These are phyloP conservation scores for Osmanthus fragrans DNA, from an alignment of 257 asterid genomes.

Conservation along the genomic window DNA sequence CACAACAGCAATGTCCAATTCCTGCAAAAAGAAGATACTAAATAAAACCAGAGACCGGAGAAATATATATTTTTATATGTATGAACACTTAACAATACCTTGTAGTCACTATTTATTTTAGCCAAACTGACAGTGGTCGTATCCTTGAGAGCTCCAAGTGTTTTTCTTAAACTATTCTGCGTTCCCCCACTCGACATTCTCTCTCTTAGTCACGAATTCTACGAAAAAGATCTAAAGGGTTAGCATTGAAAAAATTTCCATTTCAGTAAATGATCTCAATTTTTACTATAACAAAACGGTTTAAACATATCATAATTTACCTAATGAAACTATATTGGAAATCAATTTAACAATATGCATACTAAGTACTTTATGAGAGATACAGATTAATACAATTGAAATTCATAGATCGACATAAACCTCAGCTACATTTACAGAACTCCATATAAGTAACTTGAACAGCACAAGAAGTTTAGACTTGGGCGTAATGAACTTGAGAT, in stretches of 20 bases:
- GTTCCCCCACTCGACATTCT: constrained; percentile 86
- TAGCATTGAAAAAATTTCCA: constrained; percentile 15
- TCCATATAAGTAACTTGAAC: background rate
- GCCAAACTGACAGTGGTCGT: constrained; percentile 96
- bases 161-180: constrained; percentile 83
- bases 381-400: constrained; percentile 14
- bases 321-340: constrained; percentile 20
- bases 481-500: background rate
- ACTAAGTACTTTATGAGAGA: background rate
- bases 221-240: constrained; percentile 20
- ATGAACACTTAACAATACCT: constrained; percentile 45
- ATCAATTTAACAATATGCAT: constrained; percentile 19
- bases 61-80: background rate
- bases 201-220: constrained; percentile 37
- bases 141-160: constrained; percentile 94
- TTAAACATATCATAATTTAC: background rate
- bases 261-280: constrained; percentile 28
- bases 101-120: constrained; percentile 86
- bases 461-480: background rate
- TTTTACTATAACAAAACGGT: constrained; percentile 9
- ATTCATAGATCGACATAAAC: constrained; percentile 3
- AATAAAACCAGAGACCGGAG: constrained; percentile 17
- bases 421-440: constrained; percentile 14
- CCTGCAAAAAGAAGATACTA: constrained; percentile 40
- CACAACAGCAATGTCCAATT: constrained; percentile 93